Base-by-base conservation (phyloP, 768 basidiomycete genomes). In the Suillus brevipes region DNA sequence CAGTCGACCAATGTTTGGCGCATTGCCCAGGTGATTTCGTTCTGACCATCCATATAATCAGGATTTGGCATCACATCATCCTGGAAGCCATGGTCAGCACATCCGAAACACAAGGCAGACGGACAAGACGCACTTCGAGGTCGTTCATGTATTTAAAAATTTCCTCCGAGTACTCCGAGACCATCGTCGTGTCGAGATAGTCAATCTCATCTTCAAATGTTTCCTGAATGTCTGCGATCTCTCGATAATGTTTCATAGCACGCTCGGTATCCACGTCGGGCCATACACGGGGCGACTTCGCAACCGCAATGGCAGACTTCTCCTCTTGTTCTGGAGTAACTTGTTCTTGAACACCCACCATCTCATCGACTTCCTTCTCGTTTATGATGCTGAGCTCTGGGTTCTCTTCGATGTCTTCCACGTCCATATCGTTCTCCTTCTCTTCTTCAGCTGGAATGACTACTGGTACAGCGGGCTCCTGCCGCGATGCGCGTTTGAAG, bases 121-220 rank as follows among this genome's bases (percentile, higher is more conserved):
- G 49, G 4, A 23, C 60, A 34, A 20, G 77, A 59, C 87, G 47
- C 64, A 95, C 94, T 87, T 99, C 96, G 53, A 99, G 87, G 61
- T 93, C 88, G 66, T 82, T 82, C 97, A 99, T 99, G 78, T 99
- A 98, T 68, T 87, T 84, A 74, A 99, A 99, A 75, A 99, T 99
- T 64, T 99, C 97, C 16, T 98, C 95, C n/a, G 95, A 85, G 73
- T 99, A 99, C 77, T 99, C 97, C 20, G 96, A 94, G 49, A 97
- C 97, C 96, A 99, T 97, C 1, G 93, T 92, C 50, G 91, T 90
- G 61, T 87, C 82, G 76, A 88, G 83, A 43, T 86, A 80, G 60
- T 93, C 91, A 49, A 86, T 77, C 66, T 97, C 90, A 64, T 89
- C 89, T 45, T 90, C 85, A 75, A 87, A 89, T 43, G 76, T 78